These are phyloP conservation scores for Lachnellula willkommii DNA, from an alignment of 2,329 filamentous ascomycete species.

Conservation along the genomic window DNA sequence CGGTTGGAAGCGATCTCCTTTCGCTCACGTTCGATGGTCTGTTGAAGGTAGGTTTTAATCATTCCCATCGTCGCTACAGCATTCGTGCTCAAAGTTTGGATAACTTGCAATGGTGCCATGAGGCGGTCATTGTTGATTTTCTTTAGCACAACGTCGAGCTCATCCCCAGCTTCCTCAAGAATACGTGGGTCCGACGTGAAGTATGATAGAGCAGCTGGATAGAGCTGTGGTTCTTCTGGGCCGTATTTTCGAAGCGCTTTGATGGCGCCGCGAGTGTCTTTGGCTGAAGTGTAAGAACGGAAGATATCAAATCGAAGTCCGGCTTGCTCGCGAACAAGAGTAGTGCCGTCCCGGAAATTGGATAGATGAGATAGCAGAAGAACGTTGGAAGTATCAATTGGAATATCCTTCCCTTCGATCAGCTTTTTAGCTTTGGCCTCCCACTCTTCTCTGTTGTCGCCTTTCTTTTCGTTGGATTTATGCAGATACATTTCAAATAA, in stretches of 20 bases:
- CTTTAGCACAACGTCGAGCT: slow-evolving; percentile 72
- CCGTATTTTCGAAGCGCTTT: slow-evolving; percentile 89
- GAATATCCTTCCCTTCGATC: slow-evolving; percentile 72
- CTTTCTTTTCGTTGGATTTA: slow-evolving; percentile 72
- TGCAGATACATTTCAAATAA: slow-evolving; percentile 98
- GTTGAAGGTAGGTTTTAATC: slow-evolving; percentile 85
- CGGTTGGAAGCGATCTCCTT: slow-evolving; percentile 78
- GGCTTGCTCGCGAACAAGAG: slow-evolving; percentile 88
- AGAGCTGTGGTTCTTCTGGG: slow-evolving; percentile 82
- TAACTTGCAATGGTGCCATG: slow-evolving; percentile 94
- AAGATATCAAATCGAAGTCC: slow-evolving; percentile 93
- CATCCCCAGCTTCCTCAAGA: slow-evolving; percentile 80
- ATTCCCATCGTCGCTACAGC: slow-evolving; percentile 94
- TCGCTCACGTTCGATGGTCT: slow-evolving; percentile 83
- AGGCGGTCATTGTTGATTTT: slow-evolving; percentile 87
- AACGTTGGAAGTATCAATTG: slow-evolving; percentile 93
- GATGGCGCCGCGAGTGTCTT: slow-evolving; percentile 86
- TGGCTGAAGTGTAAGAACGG: slow-evolving; percentile 86
- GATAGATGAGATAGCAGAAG: slow-evolving; percentile 87
- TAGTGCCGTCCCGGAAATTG: slow-evolving; percentile 83
- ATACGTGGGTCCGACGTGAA: slow-evolving; percentile 80
- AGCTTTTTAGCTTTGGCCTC: slow-evolving; percentile 84
- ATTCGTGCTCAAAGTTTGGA: slow-evolving; percentile 77
- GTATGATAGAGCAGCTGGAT: slow-evolving; percentile 87
- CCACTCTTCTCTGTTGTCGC: slow-evolving; percentile 70